Evolutionary conservation across 1,284 basidiomycete genomes (phyloP), one percentile per base, ranked within the genome.

Genomic region (Irpex rosettiformis): DNA sequence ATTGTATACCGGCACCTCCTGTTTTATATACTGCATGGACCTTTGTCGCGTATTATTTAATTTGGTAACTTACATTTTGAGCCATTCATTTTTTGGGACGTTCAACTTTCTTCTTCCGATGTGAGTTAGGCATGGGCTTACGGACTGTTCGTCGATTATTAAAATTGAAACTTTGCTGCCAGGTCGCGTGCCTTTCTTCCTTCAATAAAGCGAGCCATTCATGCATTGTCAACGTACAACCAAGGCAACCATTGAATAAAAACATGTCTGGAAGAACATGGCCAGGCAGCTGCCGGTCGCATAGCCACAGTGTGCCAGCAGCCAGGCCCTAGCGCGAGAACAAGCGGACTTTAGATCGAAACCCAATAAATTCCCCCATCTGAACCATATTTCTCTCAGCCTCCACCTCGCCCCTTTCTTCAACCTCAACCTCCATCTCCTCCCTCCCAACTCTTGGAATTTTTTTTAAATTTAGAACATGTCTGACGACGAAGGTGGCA

Each of bases 401-500:
- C 62, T 62, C 61, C 54, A 55, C 55, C 62, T 53, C 57, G 55
- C 59, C 62, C 57, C 57, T 64, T 65, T 62, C 66, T 63, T 64
- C 62, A 61, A 59, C 61, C 66, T 65, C 64, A 48, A 59, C 65
- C 61, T 58, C 60, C 55, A 53, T 56, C 42, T 16, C 29, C 43
- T 57, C 24, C 56, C 53, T 55, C 62, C 4, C 10, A 37, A 37
- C 11, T 37, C 10, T 16, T 11, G 2, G 2, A 37, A 37, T 8
- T 16, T 37, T n/a, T n/a, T n/a, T n/a, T n/a, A n/a, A n/a, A 37
- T 11, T 2, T 2, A 40, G 13, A 66, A 66, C 56, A 86, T 86
- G 84, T 82, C 84, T 64, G 85, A 85, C 69, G 80, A 75, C 61
- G 82, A 83, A 61, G 70, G 45, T 3, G 66, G 73, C 59, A 72